These are phyloP conservation scores for Colletotrichum sojae DNA, from an alignment of 2,329 filamentous ascomycete genomes.

Conservation along the genomic window DNA sequence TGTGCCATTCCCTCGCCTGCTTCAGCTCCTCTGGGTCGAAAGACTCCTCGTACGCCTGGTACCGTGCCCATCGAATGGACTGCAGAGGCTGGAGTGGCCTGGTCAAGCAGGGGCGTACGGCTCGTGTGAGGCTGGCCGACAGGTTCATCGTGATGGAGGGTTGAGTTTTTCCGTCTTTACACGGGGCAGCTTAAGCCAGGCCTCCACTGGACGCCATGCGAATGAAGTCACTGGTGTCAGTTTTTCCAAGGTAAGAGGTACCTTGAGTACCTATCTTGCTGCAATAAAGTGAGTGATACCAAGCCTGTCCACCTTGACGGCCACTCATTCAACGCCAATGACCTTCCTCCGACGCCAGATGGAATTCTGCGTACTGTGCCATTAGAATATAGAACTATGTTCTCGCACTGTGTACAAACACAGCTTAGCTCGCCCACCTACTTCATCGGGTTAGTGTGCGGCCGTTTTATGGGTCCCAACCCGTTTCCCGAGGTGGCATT, in stretches of 20 bases:
- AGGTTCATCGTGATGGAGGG: conserved; percentile 13
- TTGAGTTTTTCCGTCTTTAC: too few species aligned
- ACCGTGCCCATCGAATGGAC: conserved; percentile 46
- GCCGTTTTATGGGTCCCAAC: not conserved
- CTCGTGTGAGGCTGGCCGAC: not conserved
- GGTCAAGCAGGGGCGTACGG: not conserved
- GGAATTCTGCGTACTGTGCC: not conserved
- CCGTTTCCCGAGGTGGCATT: conserved; percentile 26
- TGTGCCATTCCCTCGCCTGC: conserved; percentile 67
- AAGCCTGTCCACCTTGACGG: too few species aligned
- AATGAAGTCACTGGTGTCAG: too few species aligned
- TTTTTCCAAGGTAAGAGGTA: too few species aligned
- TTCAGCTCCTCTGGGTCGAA: conserved; percentile 65
- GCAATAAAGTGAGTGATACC: not conserved
- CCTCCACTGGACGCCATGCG: too few species aligned
- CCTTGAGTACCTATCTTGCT: not conserved
- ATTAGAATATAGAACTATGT: not conserved
- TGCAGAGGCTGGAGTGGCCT: conserved; percentile 16
- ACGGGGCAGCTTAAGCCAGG: too few species aligned
- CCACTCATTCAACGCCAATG: too few species aligned
- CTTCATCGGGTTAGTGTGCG: conserved; percentile 7
- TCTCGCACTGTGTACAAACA: not conserved
- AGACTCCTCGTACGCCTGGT: conserved; percentile 63
- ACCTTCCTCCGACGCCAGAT: too few species aligned
- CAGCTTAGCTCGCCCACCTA: not conserved